Conservation (phyloP, 345 rosid species). For the Salix brachista region DNA sequence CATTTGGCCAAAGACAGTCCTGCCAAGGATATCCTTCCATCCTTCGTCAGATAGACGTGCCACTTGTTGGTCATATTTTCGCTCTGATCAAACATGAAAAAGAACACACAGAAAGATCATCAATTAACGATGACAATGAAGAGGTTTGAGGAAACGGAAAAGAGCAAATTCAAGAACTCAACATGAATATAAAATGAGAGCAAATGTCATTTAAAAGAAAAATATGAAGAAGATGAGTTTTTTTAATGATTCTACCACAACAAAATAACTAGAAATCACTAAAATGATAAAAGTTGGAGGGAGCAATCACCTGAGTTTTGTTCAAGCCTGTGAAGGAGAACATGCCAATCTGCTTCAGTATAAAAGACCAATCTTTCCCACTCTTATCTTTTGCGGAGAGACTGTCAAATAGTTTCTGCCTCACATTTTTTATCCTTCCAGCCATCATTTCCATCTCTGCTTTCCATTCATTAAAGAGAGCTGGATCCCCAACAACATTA, state of each 20-base stretch:
- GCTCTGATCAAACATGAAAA: constrained; percentile 34
- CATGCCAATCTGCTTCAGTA: constrained; percentile 95
- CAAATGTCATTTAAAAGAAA: neutral
- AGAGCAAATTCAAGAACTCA: neutral
- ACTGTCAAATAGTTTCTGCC: constrained; percentile 68
- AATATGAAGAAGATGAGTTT: neutral
- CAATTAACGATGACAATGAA: neutral
- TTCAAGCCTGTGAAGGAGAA: constrained; percentile 93
- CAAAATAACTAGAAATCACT: too few species aligned
- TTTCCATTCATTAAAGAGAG: constrained; percentile 85
- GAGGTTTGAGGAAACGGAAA: neutral
- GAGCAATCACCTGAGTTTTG: constrained; percentile 68
- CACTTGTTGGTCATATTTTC: constrained; percentile 91
- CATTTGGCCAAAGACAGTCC: constrained; percentile 91
- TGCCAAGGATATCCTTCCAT: constrained; percentile 89
- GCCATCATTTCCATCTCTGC: constrained; percentile 98
- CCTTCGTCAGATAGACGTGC: constrained; percentile 95
- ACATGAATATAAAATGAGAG: neutral
- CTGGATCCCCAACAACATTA: constrained; percentile 75
- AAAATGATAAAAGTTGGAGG: neutral
- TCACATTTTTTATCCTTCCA: constrained; percentile 86
- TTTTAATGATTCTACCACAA: neutral
- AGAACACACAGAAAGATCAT: neutral
- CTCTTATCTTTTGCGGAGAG: constrained; percentile 75
- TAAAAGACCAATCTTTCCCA: constrained; percentile 93